Evolutionary conservation across 1,139 yeast species (phyloP).

Genomic region (Blastobotrys indianensis): DNA sequence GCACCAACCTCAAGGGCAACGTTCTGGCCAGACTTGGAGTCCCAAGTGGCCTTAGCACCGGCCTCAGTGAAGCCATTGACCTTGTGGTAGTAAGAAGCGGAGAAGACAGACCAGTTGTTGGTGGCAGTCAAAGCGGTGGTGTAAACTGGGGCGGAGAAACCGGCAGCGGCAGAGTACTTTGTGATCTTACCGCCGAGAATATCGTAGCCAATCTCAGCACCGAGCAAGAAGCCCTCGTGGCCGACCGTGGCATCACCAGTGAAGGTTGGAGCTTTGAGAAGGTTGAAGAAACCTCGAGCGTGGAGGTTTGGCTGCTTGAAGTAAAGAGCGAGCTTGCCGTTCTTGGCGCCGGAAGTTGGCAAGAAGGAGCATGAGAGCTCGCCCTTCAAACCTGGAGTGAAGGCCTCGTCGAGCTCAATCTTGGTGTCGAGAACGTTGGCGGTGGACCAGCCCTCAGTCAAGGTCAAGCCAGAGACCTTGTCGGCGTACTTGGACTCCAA

Average conservation of each 20-base stretch:
- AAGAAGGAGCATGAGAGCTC: slow-evolving; percentile 84
- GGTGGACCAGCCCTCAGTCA: slow-evolving; percentile 97
- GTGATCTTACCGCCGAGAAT: slow-evolving; percentile 87
- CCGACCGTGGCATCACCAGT: slow-evolving; percentile 93
- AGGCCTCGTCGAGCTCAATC: slow-evolving; percentile 84
- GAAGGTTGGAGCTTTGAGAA: slow-evolving; percentile 92
- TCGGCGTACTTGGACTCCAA: slow-evolving; percentile 91
- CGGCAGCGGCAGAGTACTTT: slow-evolving; percentile 91
- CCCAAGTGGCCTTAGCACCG: slow-evolving; percentile 97
- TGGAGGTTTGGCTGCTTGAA: slow-evolving; percentile 90
- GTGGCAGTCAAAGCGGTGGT: slow-evolving; percentile 85
- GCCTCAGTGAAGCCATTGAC: slow-evolving; percentile 89
- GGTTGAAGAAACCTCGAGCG: slow-evolving; percentile 92
- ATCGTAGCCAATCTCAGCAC: slow-evolving; percentile 97
- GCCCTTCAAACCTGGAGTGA: slow-evolving; percentile 93
- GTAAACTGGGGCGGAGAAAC: slow-evolving; percentile 86
- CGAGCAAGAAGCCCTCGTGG: slow-evolving; percentile 94
- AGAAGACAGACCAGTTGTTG: slow-evolving; percentile 81
- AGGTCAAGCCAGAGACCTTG: slow-evolving; percentile 86
- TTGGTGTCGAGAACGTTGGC: slow-evolving; percentile 89
- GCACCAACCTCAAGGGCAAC: slow-evolving; percentile 91
- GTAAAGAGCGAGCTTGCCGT: slow-evolving; percentile 85
- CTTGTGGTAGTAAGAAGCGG: slow-evolving; percentile 97
- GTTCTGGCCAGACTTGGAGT: slow-evolving; percentile 71
- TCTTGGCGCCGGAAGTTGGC: slow-evolving; percentile 77